These are phyloP conservation scores for Candida chauliodis DNA, from an alignment of 805 yeast species.

Conservation along the genomic window DNA sequence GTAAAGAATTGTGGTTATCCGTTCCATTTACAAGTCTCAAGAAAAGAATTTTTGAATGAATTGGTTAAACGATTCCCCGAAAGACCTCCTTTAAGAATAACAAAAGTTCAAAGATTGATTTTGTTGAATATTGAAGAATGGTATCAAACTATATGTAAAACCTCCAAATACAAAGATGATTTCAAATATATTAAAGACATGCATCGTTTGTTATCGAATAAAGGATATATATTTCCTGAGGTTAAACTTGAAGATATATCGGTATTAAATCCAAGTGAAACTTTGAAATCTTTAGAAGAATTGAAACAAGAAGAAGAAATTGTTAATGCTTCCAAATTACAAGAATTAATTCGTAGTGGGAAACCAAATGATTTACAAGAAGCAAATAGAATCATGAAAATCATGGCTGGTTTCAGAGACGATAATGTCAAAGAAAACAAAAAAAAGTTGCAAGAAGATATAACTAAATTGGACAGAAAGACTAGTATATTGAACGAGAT, in stretches of 20 bases:
- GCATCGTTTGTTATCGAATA: slow-evolving; percentile 85
- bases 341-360: slow-evolving; percentile 92
- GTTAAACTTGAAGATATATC: slow-evolving; percentile 88
- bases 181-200: slow-evolving; percentile 89
- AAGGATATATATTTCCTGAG: slow-evolving; percentile 93
- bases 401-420: slow-evolving; percentile 96
- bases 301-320: slow-evolving; percentile 87
- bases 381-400: slow-evolving; percentile 94
- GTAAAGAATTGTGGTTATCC: slow-evolving; percentile 99
- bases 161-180: slow-evolving; percentile 87
- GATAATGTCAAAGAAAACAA: slow-evolving; percentile 72
- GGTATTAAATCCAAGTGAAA: slow-evolving; percentile 85
- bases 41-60: slow-evolving; percentile 92
- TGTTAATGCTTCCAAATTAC: slow-evolving; percentile 92
- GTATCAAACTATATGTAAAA: slow-evolving; percentile 91
- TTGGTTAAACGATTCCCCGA: slow-evolving; percentile 92
- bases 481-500: slow-evolving; percentile 85
- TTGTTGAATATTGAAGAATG: slow-evolving; percentile 94
- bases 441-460: slow-evolving; percentile 77
- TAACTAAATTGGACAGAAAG: slow-evolving; percentile 79
- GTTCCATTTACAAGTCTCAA: slow-evolving; percentile 87
- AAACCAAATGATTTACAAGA: slow-evolving; percentile 93
- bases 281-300: slow-evolving; percentile 83
- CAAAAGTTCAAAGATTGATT: slow-evolving; percentile 78
- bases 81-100: slow-evolving; percentile 82